phyloP scores from a whole-genome alignment of 2,329 filamentous ascomycete species.

The Monosporascus sp. region DNA sequence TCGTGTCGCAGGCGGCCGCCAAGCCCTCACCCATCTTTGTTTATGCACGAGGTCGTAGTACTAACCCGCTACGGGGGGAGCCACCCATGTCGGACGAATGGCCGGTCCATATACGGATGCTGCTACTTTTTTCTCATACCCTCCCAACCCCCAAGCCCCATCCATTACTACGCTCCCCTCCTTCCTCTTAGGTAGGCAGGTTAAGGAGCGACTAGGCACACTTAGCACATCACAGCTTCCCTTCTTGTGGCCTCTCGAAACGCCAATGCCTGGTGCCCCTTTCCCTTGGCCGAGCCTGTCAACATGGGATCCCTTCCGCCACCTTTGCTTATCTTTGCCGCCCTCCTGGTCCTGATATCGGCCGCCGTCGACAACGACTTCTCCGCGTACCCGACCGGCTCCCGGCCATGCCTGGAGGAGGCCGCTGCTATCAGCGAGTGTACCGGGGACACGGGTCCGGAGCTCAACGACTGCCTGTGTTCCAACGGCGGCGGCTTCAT shows the following conservation, averaged over 20 bases:
- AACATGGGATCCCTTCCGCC: background rate
- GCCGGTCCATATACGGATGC: no score
- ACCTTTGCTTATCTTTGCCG: no score
- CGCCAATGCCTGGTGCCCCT: background rate
- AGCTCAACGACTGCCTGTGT: constrained; percentile 46
- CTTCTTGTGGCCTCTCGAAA: no score
- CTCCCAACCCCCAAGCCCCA: background rate
- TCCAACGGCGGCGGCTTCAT: constrained; percentile 44
- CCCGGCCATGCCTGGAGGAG: constrained; percentile 38
- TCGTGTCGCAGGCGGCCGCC: no score
- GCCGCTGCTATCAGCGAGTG: constrained; percentile 36
- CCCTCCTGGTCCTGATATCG: no score
- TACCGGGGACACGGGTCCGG: constrained; percentile 29
- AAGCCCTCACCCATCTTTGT: no score
- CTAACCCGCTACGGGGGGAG: no score
- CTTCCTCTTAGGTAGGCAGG: background rate
- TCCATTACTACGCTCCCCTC: background rate
- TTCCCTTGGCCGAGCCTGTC: background rate
- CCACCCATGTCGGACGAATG: no score
- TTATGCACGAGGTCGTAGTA: no score
- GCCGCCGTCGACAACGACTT: constrained; percentile 34
- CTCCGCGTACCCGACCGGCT: constrained; percentile 33
- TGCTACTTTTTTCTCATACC: no score
- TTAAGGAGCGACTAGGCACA: background rate
- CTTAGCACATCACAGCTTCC: no score